Conservation (phyloP, 768 basidiomycete genomes). For the Boletus reticulatus region DNA sequence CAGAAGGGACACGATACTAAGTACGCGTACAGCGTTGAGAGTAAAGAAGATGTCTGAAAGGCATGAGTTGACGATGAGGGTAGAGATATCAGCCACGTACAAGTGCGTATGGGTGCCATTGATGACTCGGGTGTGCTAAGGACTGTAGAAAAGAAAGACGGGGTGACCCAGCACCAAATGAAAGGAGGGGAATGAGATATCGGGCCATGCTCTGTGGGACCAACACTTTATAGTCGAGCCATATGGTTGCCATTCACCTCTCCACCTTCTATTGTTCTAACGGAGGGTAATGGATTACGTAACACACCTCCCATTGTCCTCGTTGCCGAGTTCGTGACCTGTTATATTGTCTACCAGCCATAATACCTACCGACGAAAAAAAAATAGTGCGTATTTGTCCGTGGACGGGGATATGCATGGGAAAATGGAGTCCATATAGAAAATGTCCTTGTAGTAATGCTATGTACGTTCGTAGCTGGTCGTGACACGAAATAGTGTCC, state of each 20-base stretch:
- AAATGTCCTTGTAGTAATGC: slow-evolving; percentile 7
- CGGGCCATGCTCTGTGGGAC: not conserved
- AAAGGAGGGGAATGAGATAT: slow-evolving; percentile 11
- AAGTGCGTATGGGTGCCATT: slow-evolving; percentile 39
- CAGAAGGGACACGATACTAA: slow-evolving; percentile 77
- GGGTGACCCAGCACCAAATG: slow-evolving; percentile 34
- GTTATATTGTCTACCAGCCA: not conserved
- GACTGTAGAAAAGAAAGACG: slow-evolving; percentile 16
- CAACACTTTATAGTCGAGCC: slow-evolving; percentile 20
- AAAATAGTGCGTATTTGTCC: slow-evolving; percentile 13
- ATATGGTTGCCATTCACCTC: slow-evolving; percentile 15
- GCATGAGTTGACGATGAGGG: not conserved
- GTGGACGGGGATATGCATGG: slow-evolving; percentile 9
- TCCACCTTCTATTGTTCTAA: slow-evolving; percentile 31
- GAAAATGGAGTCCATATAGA: slow-evolving; percentile 16
- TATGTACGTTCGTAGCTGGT: slow-evolving; percentile 12
- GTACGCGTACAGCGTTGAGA: slow-evolving; percentile 72
- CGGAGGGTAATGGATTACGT: slow-evolving; percentile 6
- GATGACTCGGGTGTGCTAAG: slow-evolving; percentile 2
- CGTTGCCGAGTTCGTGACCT: slow-evolving; percentile 9
- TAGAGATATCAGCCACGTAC: slow-evolving; percentile 32
- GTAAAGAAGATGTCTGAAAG: slow-evolving; percentile 60
- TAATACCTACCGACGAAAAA: slow-evolving; percentile 2
- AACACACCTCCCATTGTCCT: slow-evolving; percentile 25
- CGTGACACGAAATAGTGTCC: slow-evolving; percentile 5